Evolutionary conservation across 2,329 filamentous ascomycete species (phyloP), one percentile per base, ranked within the genome.

Genomic region (Fusarium mundagurra): DNA sequence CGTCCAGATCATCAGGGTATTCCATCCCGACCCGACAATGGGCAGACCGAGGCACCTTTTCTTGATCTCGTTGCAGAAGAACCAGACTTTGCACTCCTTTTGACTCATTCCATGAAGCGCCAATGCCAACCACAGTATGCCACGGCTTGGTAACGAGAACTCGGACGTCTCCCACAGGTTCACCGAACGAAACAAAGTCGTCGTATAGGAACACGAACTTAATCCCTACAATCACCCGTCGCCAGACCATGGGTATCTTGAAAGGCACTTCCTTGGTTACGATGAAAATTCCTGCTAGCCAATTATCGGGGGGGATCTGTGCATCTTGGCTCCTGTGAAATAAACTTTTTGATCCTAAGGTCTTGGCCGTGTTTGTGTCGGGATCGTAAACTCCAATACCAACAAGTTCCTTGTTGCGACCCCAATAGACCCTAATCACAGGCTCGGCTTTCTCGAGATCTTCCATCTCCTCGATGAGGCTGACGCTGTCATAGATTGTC

Each of bases 261-360:
- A 6, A 1, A 8, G 47, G 47, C 11, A 50, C 10, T 50, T 50
- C 47, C 16, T 33, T 50, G 3, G 47, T 50, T 0, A n/a, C 11
- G 3, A 33, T 50, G 1, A n/a, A 13, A 18, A 50, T 33, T 22
- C 16, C 47, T 33, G 11, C 47, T 50, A 50, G 29, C 47, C 29
- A 50, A 16, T 50, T 10, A 17, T 50, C 22, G 13, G 3, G 22
- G 11, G 47, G 47, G 11, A 50, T 33, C 29, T 50, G 22, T 18
- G 22, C 47, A n/a, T 50, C 29, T 33, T n/a, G 22, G 10, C 22
- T 50, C 22, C 1, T n/a, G 14, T n/a, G 29, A n/a, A 50, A 50
- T 18, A 9, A 3, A 33, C 0, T 0, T 10, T 33, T n/a, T 33
- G 7, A n/a, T 4, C 47, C 47, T 2, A 50, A 8, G 47, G 14